Conservation (phyloP, 1,284 basidiomycete species). For the Grifola frondosa region DNA sequence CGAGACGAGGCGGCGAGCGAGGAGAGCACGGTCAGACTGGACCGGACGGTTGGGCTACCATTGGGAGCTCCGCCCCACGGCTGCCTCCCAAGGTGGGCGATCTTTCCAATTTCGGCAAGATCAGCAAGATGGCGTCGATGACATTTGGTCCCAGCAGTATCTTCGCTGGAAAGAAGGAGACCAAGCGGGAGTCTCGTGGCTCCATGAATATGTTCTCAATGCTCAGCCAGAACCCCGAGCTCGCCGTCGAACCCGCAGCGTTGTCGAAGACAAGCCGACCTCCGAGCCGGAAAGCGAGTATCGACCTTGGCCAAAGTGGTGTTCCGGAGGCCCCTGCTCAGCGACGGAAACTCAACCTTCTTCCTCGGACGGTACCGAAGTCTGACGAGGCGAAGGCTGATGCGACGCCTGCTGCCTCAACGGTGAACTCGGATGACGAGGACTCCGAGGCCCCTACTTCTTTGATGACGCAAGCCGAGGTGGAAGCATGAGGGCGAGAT, state of each 20-base stretch:
- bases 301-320: slow-evolving; percentile 41
- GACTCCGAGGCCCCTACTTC: too few relatives aligned
- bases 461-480: too few relatives aligned
- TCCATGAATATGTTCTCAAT: slow-evolving; percentile 91
- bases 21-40: slow-evolving; percentile 50
- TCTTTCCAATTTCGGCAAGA: slow-evolving; percentile 85
- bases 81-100: slow-evolving; percentile 82
- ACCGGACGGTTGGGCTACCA: slow-evolving; percentile 89
- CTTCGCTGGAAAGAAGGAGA: slow-evolving; percentile 53
- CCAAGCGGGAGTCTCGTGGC: slow-evolving; percentile 63
- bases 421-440: slow-evolving; percentile 54
- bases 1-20: slow-evolving; percentile 83
- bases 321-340: slow-evolving; percentile 44
- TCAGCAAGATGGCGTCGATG: slow-evolving; percentile 62
- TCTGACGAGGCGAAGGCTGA: slow-evolving; percentile 42
- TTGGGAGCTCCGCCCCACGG: slow-evolving; percentile 56
- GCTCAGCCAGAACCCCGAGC: slow-evolving; percentile 61
- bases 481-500: slow-evolving; percentile 56
- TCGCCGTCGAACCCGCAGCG: slow-evolving; percentile 51
- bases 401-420: slow-evolving; percentile 51
- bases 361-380: slow-evolving; percentile 57
- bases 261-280: slow-evolving; percentile 49
- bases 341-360: slow-evolving; percentile 73
- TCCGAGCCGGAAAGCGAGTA: slow-evolving; percentile 50
- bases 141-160: slow-evolving; percentile 81